Evolutionary conservation across 2,329 filamentous ascomycete genomes (phyloP).

Genomic region (Paecilomyces variotii): DNA sequence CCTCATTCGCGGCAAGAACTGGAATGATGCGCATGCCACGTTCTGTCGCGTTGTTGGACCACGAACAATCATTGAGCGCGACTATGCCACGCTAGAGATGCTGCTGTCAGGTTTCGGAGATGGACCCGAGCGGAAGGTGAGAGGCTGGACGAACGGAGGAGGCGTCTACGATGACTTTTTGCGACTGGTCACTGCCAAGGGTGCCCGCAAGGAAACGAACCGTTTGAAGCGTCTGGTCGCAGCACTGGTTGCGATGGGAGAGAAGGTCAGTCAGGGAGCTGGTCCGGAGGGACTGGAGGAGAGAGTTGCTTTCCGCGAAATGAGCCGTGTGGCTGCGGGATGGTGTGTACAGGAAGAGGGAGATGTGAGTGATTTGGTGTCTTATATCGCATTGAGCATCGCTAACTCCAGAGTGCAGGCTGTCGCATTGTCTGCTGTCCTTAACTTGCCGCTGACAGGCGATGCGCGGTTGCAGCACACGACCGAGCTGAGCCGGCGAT

Average conservation of each 20-base stretch:
- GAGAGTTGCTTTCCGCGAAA: slow-evolving; percentile 71
- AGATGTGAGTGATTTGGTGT: slow-evolving; percentile 40
- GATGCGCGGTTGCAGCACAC: slow-evolving; percentile 65
- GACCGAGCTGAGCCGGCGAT: slow-evolving; percentile 59
- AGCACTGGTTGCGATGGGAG: slow-evolving; percentile 37
- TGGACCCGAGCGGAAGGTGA: slow-evolving; percentile 52
- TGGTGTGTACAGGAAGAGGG: slow-evolving; percentile 55
- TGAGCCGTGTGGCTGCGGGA: slow-evolving; percentile 65
- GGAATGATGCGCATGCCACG: slow-evolving; percentile 74
- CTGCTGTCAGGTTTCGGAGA: slow-evolving; percentile 65
- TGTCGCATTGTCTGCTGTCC: slow-evolving; percentile 29
- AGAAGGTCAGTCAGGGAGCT: slow-evolving; percentile 39
- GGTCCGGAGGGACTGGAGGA: slow-evolving; percentile 49
- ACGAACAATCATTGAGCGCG: slow-evolving; percentile 68
- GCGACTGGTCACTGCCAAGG: slow-evolving; percentile 37
- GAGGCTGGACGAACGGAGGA: slow-evolving; percentile 71
- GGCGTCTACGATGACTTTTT: slow-evolving; percentile 66
- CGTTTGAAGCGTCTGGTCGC: slow-evolving; percentile 40
- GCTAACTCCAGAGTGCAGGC: slow-evolving; percentile 15
- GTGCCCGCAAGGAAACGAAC: slow-evolving; percentile 32
- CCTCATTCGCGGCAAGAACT: slow-evolving; percentile 68
- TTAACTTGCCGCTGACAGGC: slow-evolving; percentile 52
- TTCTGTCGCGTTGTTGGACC: slow-evolving; percentile 77
- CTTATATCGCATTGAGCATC: background rate
- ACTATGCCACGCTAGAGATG: slow-evolving; percentile 61